These are phyloP conservation scores for Populus davidiana DNA, from an alignment of 345 rosid species.

Conservation along the genomic window DNA sequence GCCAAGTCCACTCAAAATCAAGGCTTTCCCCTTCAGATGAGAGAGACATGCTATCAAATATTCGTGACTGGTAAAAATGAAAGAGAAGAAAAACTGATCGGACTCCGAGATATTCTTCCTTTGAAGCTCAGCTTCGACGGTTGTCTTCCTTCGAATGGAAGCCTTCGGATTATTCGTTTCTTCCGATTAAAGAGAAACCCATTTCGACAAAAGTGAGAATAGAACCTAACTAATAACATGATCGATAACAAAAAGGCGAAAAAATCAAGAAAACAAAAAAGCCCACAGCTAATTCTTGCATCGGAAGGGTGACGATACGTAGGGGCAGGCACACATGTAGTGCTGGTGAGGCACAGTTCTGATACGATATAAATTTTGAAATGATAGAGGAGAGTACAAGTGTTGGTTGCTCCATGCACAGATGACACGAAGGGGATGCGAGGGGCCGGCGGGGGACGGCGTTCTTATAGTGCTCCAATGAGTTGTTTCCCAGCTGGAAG, in stretches of 20 bases:
- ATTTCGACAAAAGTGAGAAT: background rate
- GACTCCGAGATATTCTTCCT: background rate
- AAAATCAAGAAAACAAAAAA: no score
- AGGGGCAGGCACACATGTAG: slow-evolving; percentile 50
- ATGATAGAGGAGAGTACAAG: slow-evolving; percentile 20
- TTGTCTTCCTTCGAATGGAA: background rate
- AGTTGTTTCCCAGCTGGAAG: slow-evolving; percentile 54
- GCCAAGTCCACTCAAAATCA: background rate
- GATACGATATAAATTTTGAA: slow-evolving; percentile 16
- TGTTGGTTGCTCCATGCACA: slow-evolving; percentile 17
- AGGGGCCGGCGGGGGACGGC: slow-evolving; percentile 22
- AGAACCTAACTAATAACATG: no score
- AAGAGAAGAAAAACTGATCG: no score
- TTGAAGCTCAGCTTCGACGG: background rate
- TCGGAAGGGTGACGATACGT: slow-evolving; percentile 6
- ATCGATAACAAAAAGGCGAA: background rate
- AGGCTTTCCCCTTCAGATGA: no score
- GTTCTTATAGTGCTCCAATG: slow-evolving; percentile 33
- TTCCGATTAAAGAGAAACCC: background rate
- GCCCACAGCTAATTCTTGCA: slow-evolving; percentile 2
- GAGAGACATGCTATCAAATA: background rate
- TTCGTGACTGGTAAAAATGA: no score
- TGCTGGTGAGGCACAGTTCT: slow-evolving; percentile 41
- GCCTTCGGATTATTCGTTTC: background rate
- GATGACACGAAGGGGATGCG: slow-evolving; percentile 14